A percentile compares a stretch with the other conserved stretches of the same genome.
Evolutionary conservation across 2,329 filamentous ascomycete species (phyloP).

Genomic region (Fusarium illudens): DNA sequence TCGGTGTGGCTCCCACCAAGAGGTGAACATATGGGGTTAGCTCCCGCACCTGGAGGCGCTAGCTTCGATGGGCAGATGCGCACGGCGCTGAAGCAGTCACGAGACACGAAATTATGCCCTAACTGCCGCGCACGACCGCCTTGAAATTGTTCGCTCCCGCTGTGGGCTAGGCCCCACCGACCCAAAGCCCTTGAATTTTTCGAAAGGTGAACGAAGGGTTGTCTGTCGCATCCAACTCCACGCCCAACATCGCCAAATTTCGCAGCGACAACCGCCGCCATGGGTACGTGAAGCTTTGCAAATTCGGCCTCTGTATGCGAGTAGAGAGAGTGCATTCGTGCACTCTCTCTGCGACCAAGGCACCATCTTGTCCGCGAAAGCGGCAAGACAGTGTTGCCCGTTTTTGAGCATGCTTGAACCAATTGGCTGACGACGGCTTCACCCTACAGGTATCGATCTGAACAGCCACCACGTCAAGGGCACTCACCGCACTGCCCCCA

Average conservation of each 20-base stretch:
- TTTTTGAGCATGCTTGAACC: constrained; percentile 70
- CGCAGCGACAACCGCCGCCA: constrained; percentile 59
- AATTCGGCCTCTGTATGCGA: constrained; percentile 59
- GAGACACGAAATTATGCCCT: constrained; percentile 44
- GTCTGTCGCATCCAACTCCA: constrained; percentile 42
- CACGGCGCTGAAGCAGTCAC: background rate
- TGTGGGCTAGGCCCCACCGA: constrained; percentile 18
- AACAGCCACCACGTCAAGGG: constrained; percentile 73
- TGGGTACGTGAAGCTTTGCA: constrained; percentile 65
- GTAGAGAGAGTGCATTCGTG: constrained; percentile 49
- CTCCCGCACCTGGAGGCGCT: background rate
- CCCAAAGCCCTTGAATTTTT: constrained; percentile 44
- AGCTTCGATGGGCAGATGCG: background rate
- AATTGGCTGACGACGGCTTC: constrained; percentile 68
- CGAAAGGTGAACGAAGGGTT: constrained; percentile 36
- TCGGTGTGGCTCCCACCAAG: background rate
- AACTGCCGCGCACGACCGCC: constrained; percentile 58
- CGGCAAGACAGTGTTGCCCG: constrained; percentile 43
- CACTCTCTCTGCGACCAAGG: constrained; percentile 41
- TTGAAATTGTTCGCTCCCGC: constrained; percentile 11
- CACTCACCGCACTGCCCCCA: constrained; percentile 91
- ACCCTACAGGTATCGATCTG: constrained; percentile 73
- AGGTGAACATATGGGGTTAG: constrained; percentile 7
- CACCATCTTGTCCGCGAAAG: constrained; percentile 43
- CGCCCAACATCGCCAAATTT: constrained; percentile 52